These are phyloP conservation scores for Malbranchea cinnamomea DNA, from an alignment of 2,329 filamentous ascomycete species.

Conservation along the genomic window DNA sequence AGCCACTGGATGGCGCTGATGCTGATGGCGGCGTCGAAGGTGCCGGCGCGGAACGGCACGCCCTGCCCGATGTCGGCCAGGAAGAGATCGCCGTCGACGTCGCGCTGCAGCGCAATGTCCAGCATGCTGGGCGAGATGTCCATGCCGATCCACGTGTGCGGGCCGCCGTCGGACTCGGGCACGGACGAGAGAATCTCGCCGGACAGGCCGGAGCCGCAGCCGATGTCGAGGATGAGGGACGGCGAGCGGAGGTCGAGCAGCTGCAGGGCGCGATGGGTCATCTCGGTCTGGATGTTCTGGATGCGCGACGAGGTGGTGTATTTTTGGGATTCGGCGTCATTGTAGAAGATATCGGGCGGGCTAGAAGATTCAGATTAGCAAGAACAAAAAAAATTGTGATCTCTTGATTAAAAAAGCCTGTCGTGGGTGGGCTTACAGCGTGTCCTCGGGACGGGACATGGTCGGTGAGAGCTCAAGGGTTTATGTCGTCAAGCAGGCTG, in stretches of 20 bases:
- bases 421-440: constrained; percentile 52
- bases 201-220: constrained; percentile 85
- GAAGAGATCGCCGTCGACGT: constrained; percentile 86
- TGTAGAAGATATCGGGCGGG: constrained; percentile 92
- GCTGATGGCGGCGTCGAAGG: constrained; percentile 87
- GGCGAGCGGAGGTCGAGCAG: constrained; percentile 68
- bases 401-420: too few species aligned
- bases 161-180: constrained; percentile 55
- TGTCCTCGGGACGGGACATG: constrained; percentile 97
- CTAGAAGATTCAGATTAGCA: constrained; percentile 32
- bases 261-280: constrained; percentile 86
- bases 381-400: too few species aligned
- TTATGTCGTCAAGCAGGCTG: too few species aligned
- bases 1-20: constrained; percentile 98
- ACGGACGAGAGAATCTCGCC: constrained; percentile 82
- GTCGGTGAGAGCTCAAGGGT: constrained; percentile 27
- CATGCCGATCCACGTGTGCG: constrained; percentile 95
- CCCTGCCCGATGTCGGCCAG: constrained; percentile 92
- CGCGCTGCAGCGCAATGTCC: constrained; percentile 79
- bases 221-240: constrained; percentile 87
- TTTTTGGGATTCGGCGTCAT: constrained; percentile 88
- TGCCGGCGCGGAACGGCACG: constrained; percentile 78
- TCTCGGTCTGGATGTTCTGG: constrained; percentile 82
- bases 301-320: constrained; percentile 96
- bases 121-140: constrained; percentile 93